phyloP scores from a whole-genome alignment of 805 yeast genomes.

The Sungouiella thailandica region DNA sequence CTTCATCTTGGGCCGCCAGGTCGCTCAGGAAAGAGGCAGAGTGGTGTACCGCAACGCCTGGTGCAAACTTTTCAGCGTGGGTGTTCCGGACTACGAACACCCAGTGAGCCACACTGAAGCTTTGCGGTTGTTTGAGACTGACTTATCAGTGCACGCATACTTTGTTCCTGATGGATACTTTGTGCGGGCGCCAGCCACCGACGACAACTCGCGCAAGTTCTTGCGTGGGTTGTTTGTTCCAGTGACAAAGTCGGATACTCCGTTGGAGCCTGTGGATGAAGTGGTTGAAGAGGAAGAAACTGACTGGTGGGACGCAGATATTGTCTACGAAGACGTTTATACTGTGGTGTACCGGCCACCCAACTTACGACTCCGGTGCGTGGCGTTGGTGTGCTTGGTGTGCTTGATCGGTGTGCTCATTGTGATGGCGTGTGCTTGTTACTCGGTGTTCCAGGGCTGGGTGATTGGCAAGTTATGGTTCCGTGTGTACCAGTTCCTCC shows the following conservation, averaged over 20 bases:
- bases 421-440: slow-evolving; percentile 17
- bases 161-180: slow-evolving; percentile 78
- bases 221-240: slow-evolving; percentile 69
- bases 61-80: slow-evolving; percentile 38
- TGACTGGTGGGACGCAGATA: slow-evolving; percentile 36
- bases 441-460: slow-evolving; percentile 25
- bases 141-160: slow-evolving; percentile 43
- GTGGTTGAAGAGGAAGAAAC: slow-evolving; percentile 9
- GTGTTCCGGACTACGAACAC: slow-evolving; percentile 48
- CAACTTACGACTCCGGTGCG: slow-evolving; percentile 55
- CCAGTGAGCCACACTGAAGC: slow-evolving; percentile 54
- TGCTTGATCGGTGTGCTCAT: slow-evolving; percentile 43
- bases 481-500: not conserved
- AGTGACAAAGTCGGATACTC: slow-evolving; percentile 73
- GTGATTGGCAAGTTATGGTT: not conserved
- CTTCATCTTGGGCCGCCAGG: slow-evolving; percentile 63
- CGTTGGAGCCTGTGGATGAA: slow-evolving; percentile 28
- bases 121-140: slow-evolving; percentile 33
- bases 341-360: slow-evolving; percentile 87
- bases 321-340: slow-evolving; percentile 42
- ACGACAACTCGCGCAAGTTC: slow-evolving; percentile 62
- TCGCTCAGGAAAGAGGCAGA: slow-evolving; percentile 66
- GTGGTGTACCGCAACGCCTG: slow-evolving; percentile 49
- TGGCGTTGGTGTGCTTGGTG: slow-evolving; percentile 39
- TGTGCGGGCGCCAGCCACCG: slow-evolving; percentile 84